Evolutionary conservation across 345 rosid species (phyloP).

Genomic region (Isatis tinctoria): DNA sequence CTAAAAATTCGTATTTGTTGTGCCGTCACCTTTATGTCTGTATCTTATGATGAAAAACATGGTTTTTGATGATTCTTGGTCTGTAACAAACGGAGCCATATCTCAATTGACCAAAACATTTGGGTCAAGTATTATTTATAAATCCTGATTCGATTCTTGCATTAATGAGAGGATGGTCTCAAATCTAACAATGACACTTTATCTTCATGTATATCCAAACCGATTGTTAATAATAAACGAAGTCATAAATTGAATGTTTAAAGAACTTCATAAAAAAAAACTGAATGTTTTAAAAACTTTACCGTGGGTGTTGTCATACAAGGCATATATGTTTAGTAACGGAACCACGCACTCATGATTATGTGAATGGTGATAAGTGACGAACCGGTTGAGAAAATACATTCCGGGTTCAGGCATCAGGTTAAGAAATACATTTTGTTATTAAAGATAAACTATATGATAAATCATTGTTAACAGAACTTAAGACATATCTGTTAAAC

Average conservation of each 20-base stretch:
- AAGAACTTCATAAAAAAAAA: too few relatives aligned
- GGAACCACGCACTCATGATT: too few relatives aligned
- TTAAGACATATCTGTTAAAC: neutral
- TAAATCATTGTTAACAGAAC: neutral
- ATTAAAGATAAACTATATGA: neutral
- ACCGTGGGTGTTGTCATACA: neutral
- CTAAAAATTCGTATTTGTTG: constrained; percentile 6
- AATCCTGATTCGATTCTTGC: neutral
- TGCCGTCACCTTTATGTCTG: neutral
- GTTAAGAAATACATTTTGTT: neutral
- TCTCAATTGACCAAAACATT: neutral
- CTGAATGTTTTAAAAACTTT: neutral
- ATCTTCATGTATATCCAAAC: neutral
- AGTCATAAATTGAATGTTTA: neutral
- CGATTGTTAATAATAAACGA: neutral
- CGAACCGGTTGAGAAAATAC: neutral
- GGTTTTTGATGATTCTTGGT: neutral
- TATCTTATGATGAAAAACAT: neutral
- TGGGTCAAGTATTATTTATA: neutral
- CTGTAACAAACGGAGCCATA: neutral
- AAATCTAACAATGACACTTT: neutral
- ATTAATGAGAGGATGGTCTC: neutral
- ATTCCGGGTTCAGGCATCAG: neutral
- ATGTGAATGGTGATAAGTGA: neutral
- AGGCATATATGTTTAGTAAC: neutral